Evolutionary conservation across 345 rosid species (phyloP).

Genomic region (Aquilaria malaccensis): DNA sequence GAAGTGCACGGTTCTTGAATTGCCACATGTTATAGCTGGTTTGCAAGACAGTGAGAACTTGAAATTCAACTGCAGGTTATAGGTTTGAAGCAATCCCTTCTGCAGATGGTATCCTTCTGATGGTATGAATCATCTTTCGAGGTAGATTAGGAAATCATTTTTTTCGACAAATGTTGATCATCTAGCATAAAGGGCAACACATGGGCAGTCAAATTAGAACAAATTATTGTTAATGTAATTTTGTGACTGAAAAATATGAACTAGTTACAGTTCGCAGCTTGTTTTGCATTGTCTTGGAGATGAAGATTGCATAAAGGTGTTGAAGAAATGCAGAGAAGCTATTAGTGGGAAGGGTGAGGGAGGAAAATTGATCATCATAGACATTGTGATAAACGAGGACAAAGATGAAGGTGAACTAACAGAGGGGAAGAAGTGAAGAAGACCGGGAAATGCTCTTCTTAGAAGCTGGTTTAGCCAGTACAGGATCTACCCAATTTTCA

Average conservation of each 20-base stretch:
- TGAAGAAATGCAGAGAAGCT: conserved; percentile 35
- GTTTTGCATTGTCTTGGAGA: conserved; percentile 35
- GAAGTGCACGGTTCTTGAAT: conserved; percentile 15
- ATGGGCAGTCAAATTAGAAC: neutral
- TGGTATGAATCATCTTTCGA: conserved; percentile 4
- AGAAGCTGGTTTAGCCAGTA: conserved; percentile 10
- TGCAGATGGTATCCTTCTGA: conserved; percentile 7
- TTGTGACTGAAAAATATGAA: neutral
- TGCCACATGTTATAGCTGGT: conserved; percentile 13
- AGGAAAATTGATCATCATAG: conserved; percentile 31
- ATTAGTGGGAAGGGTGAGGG: conserved; percentile 12
- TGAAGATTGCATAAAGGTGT: conserved; percentile 37
- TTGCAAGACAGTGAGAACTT: conserved; percentile 7
- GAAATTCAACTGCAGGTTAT: conserved; percentile 12
- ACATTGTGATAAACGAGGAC: conserved; percentile 27
- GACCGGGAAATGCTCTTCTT: conserved; percentile 5
- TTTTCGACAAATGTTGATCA: neutral
- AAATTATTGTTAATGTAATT: neutral
- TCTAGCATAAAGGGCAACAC: neutral
- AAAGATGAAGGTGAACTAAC: conserved; percentile 16
- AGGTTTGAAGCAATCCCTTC: conserved; percentile 18
- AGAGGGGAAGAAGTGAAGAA: conserved; percentile 9
- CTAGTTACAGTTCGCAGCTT: conserved; percentile 10
- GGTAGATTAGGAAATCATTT: no score
- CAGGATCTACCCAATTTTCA: conserved; percentile 8